A percentile compares a stretch with the other conserved stretches of the same genome.
Evolutionary conservation across 257 asterid genomes (phyloP).

Genomic region (Petunia secreta): DNA sequence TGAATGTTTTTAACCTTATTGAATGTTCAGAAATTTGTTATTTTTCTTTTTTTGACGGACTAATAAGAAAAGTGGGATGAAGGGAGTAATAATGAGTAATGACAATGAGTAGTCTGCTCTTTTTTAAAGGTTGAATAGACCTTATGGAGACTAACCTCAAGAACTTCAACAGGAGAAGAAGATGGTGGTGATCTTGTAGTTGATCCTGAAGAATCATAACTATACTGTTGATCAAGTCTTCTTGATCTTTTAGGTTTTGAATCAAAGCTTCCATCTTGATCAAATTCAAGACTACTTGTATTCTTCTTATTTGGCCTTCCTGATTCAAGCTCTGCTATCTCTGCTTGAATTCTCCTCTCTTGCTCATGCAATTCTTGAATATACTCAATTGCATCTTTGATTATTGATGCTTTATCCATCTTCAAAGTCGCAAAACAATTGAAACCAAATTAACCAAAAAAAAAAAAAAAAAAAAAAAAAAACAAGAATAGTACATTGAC

Average conservation of each 20-base stretch:
- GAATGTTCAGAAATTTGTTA: no score
- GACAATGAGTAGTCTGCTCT: no score
- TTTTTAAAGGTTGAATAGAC: no score
- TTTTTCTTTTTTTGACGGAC: no score
- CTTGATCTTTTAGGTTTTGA: conserved; percentile 56
- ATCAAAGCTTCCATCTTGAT: conserved; percentile 41
- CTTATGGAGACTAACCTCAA: conserved; percentile 53
- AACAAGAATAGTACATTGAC: neutral
- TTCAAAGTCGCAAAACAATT: neutral
- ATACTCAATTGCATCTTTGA: conserved; percentile 84
- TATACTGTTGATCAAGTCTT: conserved; percentile 41
- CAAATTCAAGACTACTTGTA: conserved; percentile 34
- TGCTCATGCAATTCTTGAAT: conserved; percentile 64
- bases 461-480: neutral
- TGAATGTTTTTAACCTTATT: no score
- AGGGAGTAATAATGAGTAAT: no score
- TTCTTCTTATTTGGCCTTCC: conserved; percentile 29
- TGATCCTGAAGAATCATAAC: conserved; percentile 36
- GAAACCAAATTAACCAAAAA: neutral
- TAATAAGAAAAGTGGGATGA: no score
- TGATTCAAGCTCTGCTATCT: conserved; percentile 64
- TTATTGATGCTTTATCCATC: conserved; percentile 93
- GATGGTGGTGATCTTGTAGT: conserved; percentile 27
- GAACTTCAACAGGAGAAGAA: conserved; percentile 60
- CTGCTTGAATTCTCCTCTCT: conserved; percentile 56